Evolutionary conservation across 2,329 filamentous ascomycete species (phyloP), one percentile per base, ranked within the genome.

Genomic region (Chaetomium strumarium): DNA sequence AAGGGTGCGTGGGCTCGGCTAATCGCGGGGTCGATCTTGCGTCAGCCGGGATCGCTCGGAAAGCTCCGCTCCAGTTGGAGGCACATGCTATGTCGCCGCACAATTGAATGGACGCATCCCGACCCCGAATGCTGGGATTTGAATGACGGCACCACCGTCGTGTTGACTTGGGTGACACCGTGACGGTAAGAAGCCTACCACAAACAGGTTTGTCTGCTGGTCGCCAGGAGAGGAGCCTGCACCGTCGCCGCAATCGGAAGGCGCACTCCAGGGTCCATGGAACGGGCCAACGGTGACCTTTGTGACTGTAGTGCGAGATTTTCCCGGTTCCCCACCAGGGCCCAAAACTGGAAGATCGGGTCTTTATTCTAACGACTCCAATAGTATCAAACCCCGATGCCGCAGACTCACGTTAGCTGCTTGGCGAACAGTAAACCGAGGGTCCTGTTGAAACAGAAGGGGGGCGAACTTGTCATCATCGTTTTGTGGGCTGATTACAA

Each of bases 401-500:
- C 49, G 47, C 52, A 46, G 46, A 24, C 17, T 24, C 4, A 24
- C 17, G 39, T 34, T 36, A 36, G 36, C n/a, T 41, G 24, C 40
- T 51, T 49, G 24, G 38, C 37, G 37, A 24, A 17, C 19, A 14
- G 19, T 1, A 37, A 34, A 29, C n/a, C 3, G 10, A 34, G 16
- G n/a, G 29, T 33, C 20, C n/a, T 37, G 19, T n/a, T 24, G 38
- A 53, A 42, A 33, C 20, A 44, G 43, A 46, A 46, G 41, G n/a
- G 53, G 52, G 56, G 50, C 50, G 47, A 58, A 55, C 51, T 53
- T 49, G 10, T 51, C 14, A 24, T 37, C 36, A 31, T n/a, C 47
- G 44, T 55, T 19, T 24, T 37, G 36, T 17, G 3, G 9, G 44
- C n/a, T 41, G 56, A 53, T 58, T 51, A 58, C 56, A 58, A 58